These are phyloP conservation scores for Fusarium acutatum DNA, from an alignment of 2,329 filamentous ascomycete species.

Conservation along the genomic window DNA sequence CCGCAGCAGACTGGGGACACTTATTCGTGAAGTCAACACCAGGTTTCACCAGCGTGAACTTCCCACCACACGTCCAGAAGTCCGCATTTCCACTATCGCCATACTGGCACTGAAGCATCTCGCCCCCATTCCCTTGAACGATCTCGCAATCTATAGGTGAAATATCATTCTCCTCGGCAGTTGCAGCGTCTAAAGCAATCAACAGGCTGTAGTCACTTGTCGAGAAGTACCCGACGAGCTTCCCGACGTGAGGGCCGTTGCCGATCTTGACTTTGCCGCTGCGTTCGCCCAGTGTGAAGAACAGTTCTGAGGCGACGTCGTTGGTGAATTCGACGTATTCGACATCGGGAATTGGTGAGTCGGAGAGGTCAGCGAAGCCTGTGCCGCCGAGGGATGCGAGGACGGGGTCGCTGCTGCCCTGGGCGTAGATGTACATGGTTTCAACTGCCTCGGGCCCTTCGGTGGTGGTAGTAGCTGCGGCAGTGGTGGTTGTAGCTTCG, in stretches of 20 bases:
- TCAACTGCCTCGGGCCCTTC: neutral
- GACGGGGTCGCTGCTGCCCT: fast-evolving
- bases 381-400: fast-evolving
- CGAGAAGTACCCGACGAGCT: fast-evolving
- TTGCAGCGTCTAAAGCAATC: fast-evolving
- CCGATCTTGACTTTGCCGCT: neutral
- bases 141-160: neutral
- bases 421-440: neutral
- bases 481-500: neutral
- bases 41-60: neutral
- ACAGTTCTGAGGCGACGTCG: fast-evolving
- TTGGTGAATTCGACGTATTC: neutral
- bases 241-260: neutral
- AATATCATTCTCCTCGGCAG: neutral
- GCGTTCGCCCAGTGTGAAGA: neutral
- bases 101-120: neutral
- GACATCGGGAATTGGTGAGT: fast-evolving
- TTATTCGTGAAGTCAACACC: neutral
- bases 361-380: fast-evolving
- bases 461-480: neutral
- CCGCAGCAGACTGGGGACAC: neutral
- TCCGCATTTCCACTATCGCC: fast-evolving
- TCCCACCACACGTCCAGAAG: neutral
- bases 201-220: neutral
- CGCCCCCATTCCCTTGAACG: fast-evolving